A percentile compares a stretch with the other conserved stretches of the same genome.
phyloP scores from a whole-genome alignment of 345 rosid genomes.

The Citropsis articulata region DNA sequence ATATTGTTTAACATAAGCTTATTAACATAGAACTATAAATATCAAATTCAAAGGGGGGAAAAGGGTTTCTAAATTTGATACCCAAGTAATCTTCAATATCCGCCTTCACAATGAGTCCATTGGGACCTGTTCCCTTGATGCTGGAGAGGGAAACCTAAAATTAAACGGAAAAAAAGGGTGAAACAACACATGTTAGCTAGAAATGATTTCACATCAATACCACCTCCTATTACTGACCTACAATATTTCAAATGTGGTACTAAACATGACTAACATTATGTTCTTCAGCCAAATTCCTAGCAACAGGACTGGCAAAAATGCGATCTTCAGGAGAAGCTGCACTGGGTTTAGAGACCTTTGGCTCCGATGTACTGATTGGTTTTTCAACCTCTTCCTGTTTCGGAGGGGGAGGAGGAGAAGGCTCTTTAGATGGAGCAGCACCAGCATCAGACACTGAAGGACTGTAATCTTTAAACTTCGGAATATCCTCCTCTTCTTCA shows the following conservation, averaged over 20 bases:
- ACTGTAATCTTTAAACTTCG: conserved; percentile 81
- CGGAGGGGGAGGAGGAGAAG: conserved; percentile 59
- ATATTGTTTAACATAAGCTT: not conserved
- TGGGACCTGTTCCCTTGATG: conserved; percentile 92
- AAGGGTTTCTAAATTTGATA: conserved; percentile 24
- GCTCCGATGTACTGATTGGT: conserved; percentile 58
- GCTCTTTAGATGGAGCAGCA: conserved; percentile 42
- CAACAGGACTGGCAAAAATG: conserved; percentile 86
- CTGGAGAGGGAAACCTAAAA: conserved; percentile 73
- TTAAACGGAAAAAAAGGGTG: conserved; percentile 2
- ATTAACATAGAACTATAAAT: not conserved
- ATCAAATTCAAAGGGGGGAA: not conserved
- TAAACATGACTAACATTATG: conserved; percentile 46
- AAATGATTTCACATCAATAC: not conserved
- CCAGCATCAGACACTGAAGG: conserved; percentile 48
- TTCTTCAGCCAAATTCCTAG: conserved; percentile 89
- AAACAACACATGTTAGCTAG: conserved; percentile 10
- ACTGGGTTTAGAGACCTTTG: conserved; percentile 51
- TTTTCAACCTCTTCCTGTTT: conserved; percentile 56
- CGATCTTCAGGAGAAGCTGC: conserved; percentile 59
- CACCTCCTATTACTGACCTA: not conserved
- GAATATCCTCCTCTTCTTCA: conserved; percentile 85
- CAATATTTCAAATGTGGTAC: not conserved
- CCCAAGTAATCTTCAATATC: conserved; percentile 94
- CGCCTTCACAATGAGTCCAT: conserved; percentile 82